Evolutionary conservation across 495 filamentous ascomycete genomes (phyloP).

Genomic region (Xylaria sp.): DNA sequence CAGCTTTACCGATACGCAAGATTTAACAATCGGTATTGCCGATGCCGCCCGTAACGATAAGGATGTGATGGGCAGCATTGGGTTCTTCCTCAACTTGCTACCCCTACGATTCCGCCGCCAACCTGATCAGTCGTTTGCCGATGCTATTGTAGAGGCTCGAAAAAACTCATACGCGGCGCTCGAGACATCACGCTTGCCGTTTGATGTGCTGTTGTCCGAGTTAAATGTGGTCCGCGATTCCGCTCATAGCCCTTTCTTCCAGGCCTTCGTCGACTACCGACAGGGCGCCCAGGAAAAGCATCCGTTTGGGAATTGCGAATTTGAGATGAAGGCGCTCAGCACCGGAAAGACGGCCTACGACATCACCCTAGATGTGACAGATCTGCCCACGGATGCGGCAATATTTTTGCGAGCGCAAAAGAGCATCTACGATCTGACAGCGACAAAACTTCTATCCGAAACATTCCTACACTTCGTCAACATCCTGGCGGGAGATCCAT

Average conservation of each 20-base stretch:
- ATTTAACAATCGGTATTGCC: conserved; percentile 41
- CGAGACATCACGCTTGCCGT: conserved; percentile 40
- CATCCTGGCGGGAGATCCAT: background rate
- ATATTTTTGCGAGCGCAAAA: conserved; percentile 30
- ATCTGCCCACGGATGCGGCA: background rate
- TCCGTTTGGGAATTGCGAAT: background rate
- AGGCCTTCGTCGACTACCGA: conserved; percentile 34
- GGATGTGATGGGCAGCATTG: conserved; percentile 43
- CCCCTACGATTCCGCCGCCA: conserved; percentile 45
- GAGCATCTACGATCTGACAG: conserved; percentile 28
- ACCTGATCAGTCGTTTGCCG: conserved; percentile 19
- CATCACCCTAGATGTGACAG: conserved; percentile 14
- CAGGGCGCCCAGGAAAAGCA: conserved; percentile 6
- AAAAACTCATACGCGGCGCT: conserved; percentile 29
- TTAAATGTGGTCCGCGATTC: conserved; percentile 19
- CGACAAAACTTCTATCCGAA: conserved; percentile 20
- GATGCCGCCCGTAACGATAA: conserved; percentile 43
- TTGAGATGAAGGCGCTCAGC: conserved; percentile 7
- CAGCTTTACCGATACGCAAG: conserved; percentile 30
- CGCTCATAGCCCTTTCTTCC: conserved; percentile 33
- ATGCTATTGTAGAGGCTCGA: conserved; percentile 24
- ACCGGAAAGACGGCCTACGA: conserved; percentile 16
- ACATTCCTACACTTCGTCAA: background rate
- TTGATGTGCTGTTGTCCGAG: conserved; percentile 43
- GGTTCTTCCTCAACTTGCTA: conserved; percentile 58